Conservation (phyloP, 2,329 filamentous ascomycete genomes). For the Fusarium virguliforme region DNA sequence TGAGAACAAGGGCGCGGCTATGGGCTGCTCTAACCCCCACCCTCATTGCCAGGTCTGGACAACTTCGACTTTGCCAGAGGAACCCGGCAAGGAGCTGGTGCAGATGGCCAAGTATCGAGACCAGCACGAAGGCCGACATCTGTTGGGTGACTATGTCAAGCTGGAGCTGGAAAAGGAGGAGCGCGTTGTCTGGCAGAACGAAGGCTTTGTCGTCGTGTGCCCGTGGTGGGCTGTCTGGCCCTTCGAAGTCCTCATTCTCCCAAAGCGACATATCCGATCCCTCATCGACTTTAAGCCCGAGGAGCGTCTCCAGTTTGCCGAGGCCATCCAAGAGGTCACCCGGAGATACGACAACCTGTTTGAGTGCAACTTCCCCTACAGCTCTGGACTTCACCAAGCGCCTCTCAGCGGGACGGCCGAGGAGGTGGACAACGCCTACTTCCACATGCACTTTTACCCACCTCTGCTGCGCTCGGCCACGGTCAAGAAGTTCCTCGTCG, state of each 20-base stretch:
- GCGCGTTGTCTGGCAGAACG: slow-evolving; percentile 90
- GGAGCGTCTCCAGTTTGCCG: slow-evolving; percentile 83
- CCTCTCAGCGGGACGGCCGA: slow-evolving; percentile 86
- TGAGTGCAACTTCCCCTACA: slow-evolving; percentile 97
- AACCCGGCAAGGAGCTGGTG: slow-evolving; percentile 83
- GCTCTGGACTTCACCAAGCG: slow-evolving; percentile 96
- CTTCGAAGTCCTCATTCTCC: slow-evolving; percentile 92
- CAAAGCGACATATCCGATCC: slow-evolving; percentile 86
- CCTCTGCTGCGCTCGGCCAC: slow-evolving; percentile 93
- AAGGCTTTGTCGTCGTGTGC: slow-evolving; percentile 86
- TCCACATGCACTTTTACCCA: slow-evolving; percentile 98
- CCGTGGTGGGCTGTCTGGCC: slow-evolving; percentile 99
- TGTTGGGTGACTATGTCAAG: slow-evolving; percentile 89
- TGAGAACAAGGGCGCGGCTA: slow-evolving; percentile 97
- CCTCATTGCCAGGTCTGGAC: slow-evolving; percentile 98
- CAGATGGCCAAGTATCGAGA: slow-evolving; percentile 85
- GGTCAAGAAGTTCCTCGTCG: slow-evolving; percentile 95
- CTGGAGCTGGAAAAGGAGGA: slow-evolving; percentile 87
- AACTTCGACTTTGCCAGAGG: slow-evolving; percentile 90
- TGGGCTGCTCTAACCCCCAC: slow-evolving; percentile 99
- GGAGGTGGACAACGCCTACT: slow-evolving; percentile 88
- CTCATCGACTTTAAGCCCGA: slow-evolving; percentile 83
- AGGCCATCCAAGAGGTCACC: slow-evolving; percentile 89
- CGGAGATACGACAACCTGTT: slow-evolving; percentile 97
- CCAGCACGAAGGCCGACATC: slow-evolving; percentile 80